A percentile compares a stretch with the other conserved stretches of the same genome.
Conservation (phyloP, 768 basidiomycete species). For the Cystobasidium onofrii region DNA sequence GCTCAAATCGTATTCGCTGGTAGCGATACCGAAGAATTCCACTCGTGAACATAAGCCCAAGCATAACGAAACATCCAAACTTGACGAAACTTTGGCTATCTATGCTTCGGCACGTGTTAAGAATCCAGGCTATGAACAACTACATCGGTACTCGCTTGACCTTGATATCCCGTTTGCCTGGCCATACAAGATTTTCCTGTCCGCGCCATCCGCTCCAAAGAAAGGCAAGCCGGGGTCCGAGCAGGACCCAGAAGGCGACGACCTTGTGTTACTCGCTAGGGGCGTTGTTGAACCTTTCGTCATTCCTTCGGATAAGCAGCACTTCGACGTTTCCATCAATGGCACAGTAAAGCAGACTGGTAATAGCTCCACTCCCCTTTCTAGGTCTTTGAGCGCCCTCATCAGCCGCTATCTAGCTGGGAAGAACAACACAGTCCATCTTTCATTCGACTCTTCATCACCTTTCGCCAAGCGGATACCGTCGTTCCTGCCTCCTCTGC, state of each 20-base stretch:
- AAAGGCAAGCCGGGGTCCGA: not conserved
- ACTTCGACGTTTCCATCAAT: slow-evolving; percentile 28
- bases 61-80: not conserved
- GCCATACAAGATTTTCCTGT: slow-evolving; percentile 22
- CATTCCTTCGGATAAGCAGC: slow-evolving; percentile 9
- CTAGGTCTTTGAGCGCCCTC: not conserved
- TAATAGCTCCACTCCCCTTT: slow-evolving; percentile 14
- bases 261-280: not conserved
- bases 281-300: slow-evolving; percentile 27
- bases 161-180: slow-evolving; percentile 28
- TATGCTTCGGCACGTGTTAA: slow-evolving; percentile 9
- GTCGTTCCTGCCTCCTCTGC: slow-evolving; percentile 19
- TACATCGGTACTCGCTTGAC: slow-evolving; percentile 4
- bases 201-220: not conserved
- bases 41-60: not conserved
- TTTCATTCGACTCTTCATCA: slow-evolving; percentile 2
- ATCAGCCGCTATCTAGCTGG: slow-evolving; percentile 23
- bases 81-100: slow-evolving; percentile 9
- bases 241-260: not conserved
- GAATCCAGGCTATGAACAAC: slow-evolving; percentile 22
- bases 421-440: not conserved
- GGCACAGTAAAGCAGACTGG: slow-evolving; percentile 2
- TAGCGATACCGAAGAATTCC: slow-evolving; percentile 20
- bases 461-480: slow-evolving; percentile 21
- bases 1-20: slow-evolving; percentile 6